phyloP scores from a whole-genome alignment of 257 asterid genomes.

The Dorcoceras hygrometricum region DNA sequence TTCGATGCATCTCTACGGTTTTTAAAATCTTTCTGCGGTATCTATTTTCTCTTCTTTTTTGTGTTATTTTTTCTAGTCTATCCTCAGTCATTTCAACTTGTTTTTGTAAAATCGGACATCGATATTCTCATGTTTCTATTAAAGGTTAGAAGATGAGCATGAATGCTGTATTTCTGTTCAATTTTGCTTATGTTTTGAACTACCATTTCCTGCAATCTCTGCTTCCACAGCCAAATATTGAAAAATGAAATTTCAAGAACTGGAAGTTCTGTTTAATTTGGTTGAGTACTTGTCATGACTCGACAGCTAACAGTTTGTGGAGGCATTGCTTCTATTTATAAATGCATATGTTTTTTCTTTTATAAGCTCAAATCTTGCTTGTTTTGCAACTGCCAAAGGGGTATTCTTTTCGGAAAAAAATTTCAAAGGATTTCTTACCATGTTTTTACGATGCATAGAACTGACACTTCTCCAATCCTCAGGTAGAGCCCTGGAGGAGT shows the following conservation, averaged over 20 bases:
- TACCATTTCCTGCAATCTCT: neutral
- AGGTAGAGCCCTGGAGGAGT: conserved; percentile 93
- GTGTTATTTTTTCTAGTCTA: conserved; percentile 4
- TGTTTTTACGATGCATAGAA: conserved; percentile 2
- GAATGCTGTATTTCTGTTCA: neutral
- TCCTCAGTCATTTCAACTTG: neutral
- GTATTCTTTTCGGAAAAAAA: neutral
- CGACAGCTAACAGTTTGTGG: neutral
- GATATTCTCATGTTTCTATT: conserved; percentile 1
- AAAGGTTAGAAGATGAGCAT: conserved; percentile 11
- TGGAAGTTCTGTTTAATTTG: neutral
- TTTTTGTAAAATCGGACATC: neutral
- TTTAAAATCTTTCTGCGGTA: neutral
- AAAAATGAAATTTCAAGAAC: conserved; percentile 1
- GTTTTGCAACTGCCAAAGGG: neutral
- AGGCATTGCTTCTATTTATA: neutral
- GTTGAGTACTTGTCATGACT: conserved; percentile 5
- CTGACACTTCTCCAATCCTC: conserved; percentile 24
- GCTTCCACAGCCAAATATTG: neutral
- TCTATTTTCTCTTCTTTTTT: neutral
- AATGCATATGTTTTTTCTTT: neutral
- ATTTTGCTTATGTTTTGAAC: neutral
- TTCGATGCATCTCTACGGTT: neutral
- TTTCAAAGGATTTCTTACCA: neutral
- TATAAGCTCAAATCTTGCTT: conserved; percentile 1